phyloP scores from a whole-genome alignment of 2,329 filamentous ascomycete species.

The Chalaropsis ovoidea region DNA sequence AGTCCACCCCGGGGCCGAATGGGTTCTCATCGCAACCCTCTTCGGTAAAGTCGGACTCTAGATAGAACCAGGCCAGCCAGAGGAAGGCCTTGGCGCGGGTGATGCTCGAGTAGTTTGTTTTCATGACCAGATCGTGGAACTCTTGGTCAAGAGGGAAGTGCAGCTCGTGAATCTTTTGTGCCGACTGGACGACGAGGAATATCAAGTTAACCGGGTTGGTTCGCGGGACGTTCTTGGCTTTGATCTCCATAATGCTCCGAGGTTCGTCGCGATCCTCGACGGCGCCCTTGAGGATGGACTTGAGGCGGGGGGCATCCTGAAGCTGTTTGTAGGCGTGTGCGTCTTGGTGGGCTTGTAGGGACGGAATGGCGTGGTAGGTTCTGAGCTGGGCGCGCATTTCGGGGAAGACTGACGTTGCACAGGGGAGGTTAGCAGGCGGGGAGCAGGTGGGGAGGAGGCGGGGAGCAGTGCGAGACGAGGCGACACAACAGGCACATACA shows the following conservation, averaged over 20 bases:
- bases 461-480: neutral
- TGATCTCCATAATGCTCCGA: conserved; percentile 72
- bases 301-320: conserved; percentile 88
- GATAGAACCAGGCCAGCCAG: conserved; percentile 98
- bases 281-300: conserved; percentile 93
- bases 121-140: conserved; percentile 96
- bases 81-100: conserved; percentile 82
- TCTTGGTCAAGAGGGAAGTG: conserved; percentile 80
- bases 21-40: conserved; percentile 85
- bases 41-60: conserved; percentile 87
- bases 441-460: neutral
- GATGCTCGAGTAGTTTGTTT: conserved; percentile 66
- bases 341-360: conserved; percentile 87
- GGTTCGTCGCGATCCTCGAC: conserved; percentile 85
- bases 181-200: conserved; percentile 84
- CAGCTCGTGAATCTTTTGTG: conserved; percentile 80
- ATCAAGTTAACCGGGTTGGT: conserved; percentile 97
- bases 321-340: conserved; percentile 95
- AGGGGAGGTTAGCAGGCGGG: neutral
- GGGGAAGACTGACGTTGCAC: conserved; percentile 64
- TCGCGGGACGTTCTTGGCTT: conserved; percentile 52
- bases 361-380: conserved; percentile 96
- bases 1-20: conserved; percentile 64
- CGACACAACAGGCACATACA: conserved; percentile 47
- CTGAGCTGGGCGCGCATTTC: conserved; percentile 97